Conservation (phyloP, 2,329 filamentous ascomycete species). For the Leptographium lundbergii region DNA sequence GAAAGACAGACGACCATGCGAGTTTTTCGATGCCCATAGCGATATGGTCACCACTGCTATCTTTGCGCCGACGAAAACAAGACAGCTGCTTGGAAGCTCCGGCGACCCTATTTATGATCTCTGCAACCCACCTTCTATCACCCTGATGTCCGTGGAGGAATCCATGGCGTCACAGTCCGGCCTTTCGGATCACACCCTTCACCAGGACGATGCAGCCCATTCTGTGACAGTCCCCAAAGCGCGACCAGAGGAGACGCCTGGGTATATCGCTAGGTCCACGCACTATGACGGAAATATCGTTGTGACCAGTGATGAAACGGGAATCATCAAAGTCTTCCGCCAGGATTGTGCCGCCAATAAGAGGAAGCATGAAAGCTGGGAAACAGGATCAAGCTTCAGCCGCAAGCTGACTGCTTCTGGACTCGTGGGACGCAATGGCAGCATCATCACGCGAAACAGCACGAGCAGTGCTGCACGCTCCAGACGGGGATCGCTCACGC, state of each 20-base stretch:
- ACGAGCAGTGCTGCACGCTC: slow-evolving; percentile 34
- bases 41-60: slow-evolving; percentile 82
- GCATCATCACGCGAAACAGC: slow-evolving; percentile 41
- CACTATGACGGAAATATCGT: slow-evolving; percentile 83
- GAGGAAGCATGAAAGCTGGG: slow-evolving; percentile 64
- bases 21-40: slow-evolving; percentile 83
- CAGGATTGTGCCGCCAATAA: slow-evolving; percentile 85
- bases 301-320: slow-evolving; percentile 77
- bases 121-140: slow-evolving; percentile 88
- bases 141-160: slow-evolving; percentile 63
- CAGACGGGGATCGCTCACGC: slow-evolving; percentile 39
- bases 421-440: slow-evolving; percentile 44
- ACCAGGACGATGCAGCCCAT: not conserved
- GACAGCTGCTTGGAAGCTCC: slow-evolving; percentile 64
- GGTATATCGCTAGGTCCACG: slow-evolving; percentile 61
- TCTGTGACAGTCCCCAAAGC: slow-evolving; percentile 9
- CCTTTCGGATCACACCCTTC: slow-evolving; percentile 8
- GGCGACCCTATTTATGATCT: slow-evolving; percentile 92
- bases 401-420: slow-evolving; percentile 49
- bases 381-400: slow-evolving; percentile 65
- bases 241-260: slow-evolving; percentile 55
- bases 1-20: slow-evolving; percentile 69
- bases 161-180: slow-evolving; percentile 21
- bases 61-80: slow-evolving; percentile 68
- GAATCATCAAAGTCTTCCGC: slow-evolving; percentile 85